Conservation (phyloP, 495 filamentous ascomycete species). For the Penicillium cinerascens region DNA sequence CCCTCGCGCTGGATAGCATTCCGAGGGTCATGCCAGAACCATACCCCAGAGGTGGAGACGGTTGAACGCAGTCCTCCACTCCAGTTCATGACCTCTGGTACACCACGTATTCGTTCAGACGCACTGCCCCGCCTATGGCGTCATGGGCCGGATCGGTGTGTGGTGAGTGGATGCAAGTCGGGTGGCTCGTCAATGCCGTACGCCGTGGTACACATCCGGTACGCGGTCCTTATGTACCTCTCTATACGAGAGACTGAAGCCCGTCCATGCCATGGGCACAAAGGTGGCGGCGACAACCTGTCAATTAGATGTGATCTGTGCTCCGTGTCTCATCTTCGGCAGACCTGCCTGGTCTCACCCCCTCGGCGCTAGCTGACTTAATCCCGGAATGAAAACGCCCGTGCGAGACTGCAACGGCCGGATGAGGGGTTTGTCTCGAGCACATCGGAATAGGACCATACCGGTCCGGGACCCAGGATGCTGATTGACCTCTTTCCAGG, state of each 20-base stretch:
- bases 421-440: neutral
- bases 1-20: conserved; percentile 2
- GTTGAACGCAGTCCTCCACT: neutral
- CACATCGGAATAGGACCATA: neutral
- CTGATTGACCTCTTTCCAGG: neutral
- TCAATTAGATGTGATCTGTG: neutral
- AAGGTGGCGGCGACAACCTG: neutral
- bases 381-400: neutral
- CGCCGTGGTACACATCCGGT: neutral
- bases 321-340: neutral
- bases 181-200: neutral
- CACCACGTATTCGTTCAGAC: neutral
- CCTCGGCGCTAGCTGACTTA: neutral
- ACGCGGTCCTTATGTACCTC: neutral
- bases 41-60: neutral
- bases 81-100: neutral
- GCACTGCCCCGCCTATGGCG: neutral
- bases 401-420: neutral
- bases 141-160: neutral
- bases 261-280: neutral
- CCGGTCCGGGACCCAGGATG: neutral
- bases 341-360: neutral
- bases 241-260: neutral
- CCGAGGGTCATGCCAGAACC: neutral
- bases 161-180: neutral